Conservation (phyloP, 148 eudicot genomes). For the Diospyros kaki region DNA sequence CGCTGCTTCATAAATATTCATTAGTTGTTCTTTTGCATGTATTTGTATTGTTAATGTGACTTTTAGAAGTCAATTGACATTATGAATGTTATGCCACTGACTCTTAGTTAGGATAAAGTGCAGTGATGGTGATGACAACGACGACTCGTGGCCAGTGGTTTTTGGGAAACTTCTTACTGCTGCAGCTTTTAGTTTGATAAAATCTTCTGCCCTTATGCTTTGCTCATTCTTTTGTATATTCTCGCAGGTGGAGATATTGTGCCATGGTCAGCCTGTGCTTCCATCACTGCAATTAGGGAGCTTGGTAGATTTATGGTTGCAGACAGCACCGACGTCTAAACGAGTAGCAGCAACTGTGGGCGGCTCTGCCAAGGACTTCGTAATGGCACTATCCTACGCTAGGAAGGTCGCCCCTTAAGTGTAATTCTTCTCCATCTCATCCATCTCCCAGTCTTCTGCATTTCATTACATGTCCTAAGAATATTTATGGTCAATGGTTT, state of each 20-base stretch:
- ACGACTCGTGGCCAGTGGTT: too few species aligned
- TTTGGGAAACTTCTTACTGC: neutral
- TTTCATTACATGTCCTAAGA: too few species aligned
- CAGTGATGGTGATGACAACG: too few species aligned
- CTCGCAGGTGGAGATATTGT: slow-evolving; percentile 62
- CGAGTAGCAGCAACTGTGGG: slow-evolving; percentile 47
- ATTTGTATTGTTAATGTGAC: too few species aligned
- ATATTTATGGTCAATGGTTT: too few species aligned
- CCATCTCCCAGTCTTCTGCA: too few species aligned
- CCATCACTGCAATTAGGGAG: slow-evolving; percentile 53
- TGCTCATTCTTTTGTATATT: slow-evolving; percentile 1
- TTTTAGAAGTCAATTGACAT: too few species aligned
- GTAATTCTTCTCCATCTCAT: too few species aligned
- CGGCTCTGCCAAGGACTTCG: slow-evolving; percentile 66
- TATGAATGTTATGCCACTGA: too few species aligned
- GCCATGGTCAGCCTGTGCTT: slow-evolving; percentile 64
- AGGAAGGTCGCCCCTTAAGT: slow-evolving; percentile 14
- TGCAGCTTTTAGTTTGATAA: neutral
- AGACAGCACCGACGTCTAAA: slow-evolving; percentile 33
- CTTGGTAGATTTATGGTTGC: slow-evolving; percentile 66
- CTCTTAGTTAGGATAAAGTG: too few species aligned
- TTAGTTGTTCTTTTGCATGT: too few species aligned
- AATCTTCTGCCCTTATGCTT: neutral
- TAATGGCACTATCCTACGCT: slow-evolving; percentile 61
- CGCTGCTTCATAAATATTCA: too few species aligned